These are phyloP conservation scores for Neurospora tetraspora DNA, from an alignment of 495 filamentous ascomycete species.

Conservation along the genomic window DNA sequence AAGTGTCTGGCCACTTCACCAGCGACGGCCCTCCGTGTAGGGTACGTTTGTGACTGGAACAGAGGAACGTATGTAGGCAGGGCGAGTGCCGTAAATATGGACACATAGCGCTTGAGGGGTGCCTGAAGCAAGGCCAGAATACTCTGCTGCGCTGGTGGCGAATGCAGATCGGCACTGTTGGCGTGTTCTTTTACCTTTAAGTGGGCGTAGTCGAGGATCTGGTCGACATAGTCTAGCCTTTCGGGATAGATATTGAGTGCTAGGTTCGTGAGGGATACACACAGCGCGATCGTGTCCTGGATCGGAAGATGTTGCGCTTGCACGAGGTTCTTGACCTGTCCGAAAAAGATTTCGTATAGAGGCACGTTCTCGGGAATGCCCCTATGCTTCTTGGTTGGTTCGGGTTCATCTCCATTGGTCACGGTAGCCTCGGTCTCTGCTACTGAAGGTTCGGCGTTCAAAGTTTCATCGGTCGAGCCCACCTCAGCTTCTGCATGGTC, in stretches of 20 bases:
- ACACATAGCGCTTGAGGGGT: conserved; percentile 80
- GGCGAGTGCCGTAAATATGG: conserved; percentile 85
- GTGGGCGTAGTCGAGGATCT: conserved; percentile 81
- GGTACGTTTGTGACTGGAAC: conserved; percentile 84
- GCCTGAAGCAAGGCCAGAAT: conserved; percentile 80
- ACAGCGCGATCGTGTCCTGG: conserved; percentile 84
- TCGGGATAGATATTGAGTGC: conserved; percentile 93
- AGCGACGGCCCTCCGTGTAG: conserved; percentile 81
- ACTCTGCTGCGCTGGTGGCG: conserved; percentile 74
- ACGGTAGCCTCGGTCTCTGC: conserved; percentile 33
- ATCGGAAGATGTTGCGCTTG: conserved; percentile 84
- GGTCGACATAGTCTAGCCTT: conserved; percentile 87
- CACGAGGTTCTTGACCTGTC: conserved; percentile 88
- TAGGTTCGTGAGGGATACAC: conserved; percentile 86
- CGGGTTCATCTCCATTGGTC: conserved; percentile 26
- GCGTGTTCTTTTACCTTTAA: conserved; percentile 81
- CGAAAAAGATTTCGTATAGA: conserved; percentile 95
- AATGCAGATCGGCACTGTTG: conserved; percentile 90
- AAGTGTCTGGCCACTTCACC: conserved; percentile 73
- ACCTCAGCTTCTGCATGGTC: conserved; percentile 11
- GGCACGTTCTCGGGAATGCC: conserved; percentile 75
- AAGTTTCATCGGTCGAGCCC: conserved; percentile 12
- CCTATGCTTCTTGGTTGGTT: conserved; percentile 45
- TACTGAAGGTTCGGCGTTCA: conserved; percentile 20
- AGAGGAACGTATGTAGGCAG: conserved; percentile 86